Evolutionary conservation across 1,139 yeast species (phyloP).

Genomic region (Geotrichum restrictum): DNA sequence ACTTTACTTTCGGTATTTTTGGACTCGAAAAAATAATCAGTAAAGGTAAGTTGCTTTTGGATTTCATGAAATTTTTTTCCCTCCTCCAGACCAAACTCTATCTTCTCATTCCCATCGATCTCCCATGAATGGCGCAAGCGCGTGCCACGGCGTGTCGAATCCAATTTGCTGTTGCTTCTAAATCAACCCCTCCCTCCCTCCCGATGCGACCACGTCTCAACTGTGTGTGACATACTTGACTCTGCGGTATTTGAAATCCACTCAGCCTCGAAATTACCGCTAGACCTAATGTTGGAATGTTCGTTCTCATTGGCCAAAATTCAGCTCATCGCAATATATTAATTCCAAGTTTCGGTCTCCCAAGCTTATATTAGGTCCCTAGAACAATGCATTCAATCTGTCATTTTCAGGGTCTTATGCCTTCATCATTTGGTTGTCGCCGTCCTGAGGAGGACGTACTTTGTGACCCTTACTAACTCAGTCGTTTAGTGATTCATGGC

Average conservation of each 20-base stretch:
- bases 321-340: not conserved
- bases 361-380: not conserved
- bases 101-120: too few relatives aligned
- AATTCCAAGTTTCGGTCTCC: not conserved
- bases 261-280: too few relatives aligned
- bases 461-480: not conserved
- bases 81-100: not conserved
- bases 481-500: slow-evolving; percentile 6
- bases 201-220: too few relatives aligned
- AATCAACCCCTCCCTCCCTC: too few relatives aligned
- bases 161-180: too few relatives aligned
- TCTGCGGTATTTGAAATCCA: too few relatives aligned
- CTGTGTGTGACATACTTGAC: too few relatives aligned
- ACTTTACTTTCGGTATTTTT: not conserved
- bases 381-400: not conserved
- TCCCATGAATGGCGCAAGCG: too few relatives aligned
- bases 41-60: not conserved
- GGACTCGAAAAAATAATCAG: slow-evolving; percentile 1
- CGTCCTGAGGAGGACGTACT: not conserved
- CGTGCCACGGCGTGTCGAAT: too few relatives aligned
- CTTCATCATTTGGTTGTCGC: too few relatives aligned
- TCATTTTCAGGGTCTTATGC: not conserved
- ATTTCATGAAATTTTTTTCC: not conserved
- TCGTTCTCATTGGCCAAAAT: slow-evolving; percentile 2
- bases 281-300: too few relatives aligned